A percentile compares a stretch with the other conserved stretches of the same genome.
These are phyloP conservation scores for Hyphopichia khmerensis DNA, from an alignment of 1,139 yeast genomes.

Conservation along the genomic window DNA sequence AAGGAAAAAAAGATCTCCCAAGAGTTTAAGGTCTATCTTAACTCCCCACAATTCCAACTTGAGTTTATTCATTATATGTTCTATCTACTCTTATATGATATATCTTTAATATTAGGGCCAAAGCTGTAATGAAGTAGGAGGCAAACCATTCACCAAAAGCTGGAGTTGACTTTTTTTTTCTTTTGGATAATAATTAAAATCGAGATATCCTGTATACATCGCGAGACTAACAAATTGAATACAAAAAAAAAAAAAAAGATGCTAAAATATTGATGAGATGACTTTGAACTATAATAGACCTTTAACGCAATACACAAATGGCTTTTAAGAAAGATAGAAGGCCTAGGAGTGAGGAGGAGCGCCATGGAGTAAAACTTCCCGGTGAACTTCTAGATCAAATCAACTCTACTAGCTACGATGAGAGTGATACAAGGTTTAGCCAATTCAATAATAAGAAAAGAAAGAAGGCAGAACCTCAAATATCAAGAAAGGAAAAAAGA, in stretches of 20 bases:
- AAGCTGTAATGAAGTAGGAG: not conserved
- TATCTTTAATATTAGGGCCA: too few relatives aligned
- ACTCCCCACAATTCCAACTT: constrained; percentile 40
- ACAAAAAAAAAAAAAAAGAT: not conserved
- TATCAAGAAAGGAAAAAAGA: constrained; percentile 56
- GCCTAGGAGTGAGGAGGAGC: not conserved
- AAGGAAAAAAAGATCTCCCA: constrained; percentile 68
- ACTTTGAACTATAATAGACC: not conserved
- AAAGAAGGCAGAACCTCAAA: constrained; percentile 24
- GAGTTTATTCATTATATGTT: constrained; percentile 31
- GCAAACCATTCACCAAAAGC: not conserved
- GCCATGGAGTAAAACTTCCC: constrained; percentile 60
- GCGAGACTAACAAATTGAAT: not conserved
- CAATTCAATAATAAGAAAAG: constrained; percentile 23
- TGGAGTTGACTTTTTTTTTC: not conserved
- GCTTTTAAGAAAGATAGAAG: constrained; percentile 11
- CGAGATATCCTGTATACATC: not conserved
- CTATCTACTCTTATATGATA: not conserved
- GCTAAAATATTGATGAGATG: constrained; percentile 1
- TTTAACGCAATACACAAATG: not conserved
- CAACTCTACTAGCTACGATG: constrained; percentile 41
- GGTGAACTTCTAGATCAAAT: constrained; percentile 66
- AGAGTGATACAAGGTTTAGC: constrained; percentile 31
- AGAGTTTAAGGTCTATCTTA: constrained; percentile 52
- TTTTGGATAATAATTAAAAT: not conserved